Conservation (phyloP, 257 asterid species). For the Ajuga chamaepitys region DNA sequence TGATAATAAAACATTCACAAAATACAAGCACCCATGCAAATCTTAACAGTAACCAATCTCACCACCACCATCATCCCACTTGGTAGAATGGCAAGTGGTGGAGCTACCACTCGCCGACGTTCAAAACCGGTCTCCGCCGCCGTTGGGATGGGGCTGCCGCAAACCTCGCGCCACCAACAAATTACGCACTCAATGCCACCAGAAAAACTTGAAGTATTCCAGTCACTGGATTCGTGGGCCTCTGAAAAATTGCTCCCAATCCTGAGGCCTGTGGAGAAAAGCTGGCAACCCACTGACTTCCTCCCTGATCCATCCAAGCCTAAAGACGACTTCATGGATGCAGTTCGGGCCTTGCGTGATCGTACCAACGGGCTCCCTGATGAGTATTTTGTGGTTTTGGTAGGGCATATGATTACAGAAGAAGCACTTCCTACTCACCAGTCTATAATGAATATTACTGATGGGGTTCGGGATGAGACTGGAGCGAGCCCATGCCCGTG, state of each 20-base stretch:
- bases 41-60: not conserved
- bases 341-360: conserved; percentile 21
- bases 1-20: no score
- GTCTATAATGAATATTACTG: conserved; percentile 9
- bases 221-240: conserved; percentile 35
- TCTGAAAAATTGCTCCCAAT: conserved; percentile 10
- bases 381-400: conserved; percentile 28
- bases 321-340: conserved; percentile 2
- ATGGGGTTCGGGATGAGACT: not conserved
- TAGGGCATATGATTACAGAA: conserved; percentile 21
- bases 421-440: conserved; percentile 33
- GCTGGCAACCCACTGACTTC: conserved; percentile 34
- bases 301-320: conserved; percentile 24
- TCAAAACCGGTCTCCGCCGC: conserved; percentile 3
- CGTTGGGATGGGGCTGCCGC: not conserved
- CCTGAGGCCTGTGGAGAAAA: conserved; percentile 24
- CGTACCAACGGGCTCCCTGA: conserved; percentile 22
- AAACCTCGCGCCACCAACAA: not conserved
- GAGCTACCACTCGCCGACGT: not conserved
- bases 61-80: no score
- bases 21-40: no score
- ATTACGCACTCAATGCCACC: conserved; percentile 27
- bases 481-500: not conserved
- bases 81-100: not conserved
- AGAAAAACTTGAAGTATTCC: conserved; percentile 24